Conservation (phyloP, 2,329 filamentous ascomycete species). For the Colletotrichum cereale region DNA sequence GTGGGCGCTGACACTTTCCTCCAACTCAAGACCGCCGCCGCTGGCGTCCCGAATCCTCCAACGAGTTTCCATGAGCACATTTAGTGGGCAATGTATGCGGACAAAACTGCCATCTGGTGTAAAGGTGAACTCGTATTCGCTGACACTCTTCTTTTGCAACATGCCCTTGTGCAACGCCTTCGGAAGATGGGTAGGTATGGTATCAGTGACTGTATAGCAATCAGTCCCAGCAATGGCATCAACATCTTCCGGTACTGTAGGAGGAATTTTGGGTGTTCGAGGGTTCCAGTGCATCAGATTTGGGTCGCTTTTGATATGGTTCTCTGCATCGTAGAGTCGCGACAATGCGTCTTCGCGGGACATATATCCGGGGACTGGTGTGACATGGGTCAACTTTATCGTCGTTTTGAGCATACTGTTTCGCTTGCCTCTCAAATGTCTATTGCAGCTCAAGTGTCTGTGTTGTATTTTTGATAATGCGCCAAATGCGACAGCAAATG, state of each 20-base stretch:
- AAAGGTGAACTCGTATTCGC: slow-evolving; percentile 66
- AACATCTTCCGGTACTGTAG: slow-evolving; percentile 47
- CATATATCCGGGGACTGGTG: slow-evolving; percentile 55
- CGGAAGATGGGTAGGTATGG: slow-evolving; percentile 55
- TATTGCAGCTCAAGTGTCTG: too few species aligned
- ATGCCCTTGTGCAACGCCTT: slow-evolving; percentile 61
- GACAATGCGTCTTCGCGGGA: slow-evolving; percentile 53
- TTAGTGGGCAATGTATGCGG: slow-evolving; percentile 63
- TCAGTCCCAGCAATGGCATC: slow-evolving; percentile 46
- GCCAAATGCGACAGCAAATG: neutral
- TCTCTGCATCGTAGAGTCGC: slow-evolving; percentile 63
- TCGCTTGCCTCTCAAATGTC: neutral
- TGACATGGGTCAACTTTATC: slow-evolving; percentile 56
- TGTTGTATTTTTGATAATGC: neutral
- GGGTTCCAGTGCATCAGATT: slow-evolving; percentile 57
- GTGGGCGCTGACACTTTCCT: slow-evolving; percentile 61
- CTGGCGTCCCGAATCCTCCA: slow-evolving; percentile 56
- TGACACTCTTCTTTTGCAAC: slow-evolving; percentile 66
- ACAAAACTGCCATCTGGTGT: slow-evolving; percentile 63
- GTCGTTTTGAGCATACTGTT: slow-evolving; percentile 58
- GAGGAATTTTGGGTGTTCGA: slow-evolving; percentile 43
- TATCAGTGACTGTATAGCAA: slow-evolving; percentile 63
- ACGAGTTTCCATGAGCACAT: slow-evolving; percentile 64
- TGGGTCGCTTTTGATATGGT: slow-evolving; percentile 65
- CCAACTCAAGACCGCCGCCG: slow-evolving; percentile 55